A percentile compares a stretch with the other conserved stretches of the same genome.
Conservation (phyloP, 441 rosid genomes). For the Adansonia gregorii region DNA sequence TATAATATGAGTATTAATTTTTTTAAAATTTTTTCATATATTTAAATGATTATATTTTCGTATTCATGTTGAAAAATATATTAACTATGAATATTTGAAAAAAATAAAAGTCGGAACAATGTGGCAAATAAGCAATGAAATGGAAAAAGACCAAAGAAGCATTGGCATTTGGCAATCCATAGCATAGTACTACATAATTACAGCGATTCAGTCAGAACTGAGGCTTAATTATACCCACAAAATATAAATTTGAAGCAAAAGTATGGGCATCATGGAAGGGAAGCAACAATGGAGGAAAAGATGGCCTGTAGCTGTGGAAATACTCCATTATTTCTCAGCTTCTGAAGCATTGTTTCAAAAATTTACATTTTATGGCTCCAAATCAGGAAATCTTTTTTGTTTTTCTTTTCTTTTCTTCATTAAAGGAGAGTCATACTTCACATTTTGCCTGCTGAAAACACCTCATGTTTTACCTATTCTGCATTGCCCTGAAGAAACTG, state of each 20-base stretch:
- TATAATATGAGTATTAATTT: no score
- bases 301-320: not conserved
- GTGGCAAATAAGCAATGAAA: not conserved
- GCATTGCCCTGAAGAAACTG: conserved; percentile 44
- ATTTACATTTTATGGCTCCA: conserved; percentile 9
- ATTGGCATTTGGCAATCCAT: not conserved
- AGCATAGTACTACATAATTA: not conserved
- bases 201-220: not conserved
- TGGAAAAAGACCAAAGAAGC: not conserved
- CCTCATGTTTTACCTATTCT: not conserved
- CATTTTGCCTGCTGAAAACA: conserved; percentile 15
- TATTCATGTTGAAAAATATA: no score
- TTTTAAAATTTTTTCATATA: no score
- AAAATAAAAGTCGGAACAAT: no score
- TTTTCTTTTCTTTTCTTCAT: not conserved
- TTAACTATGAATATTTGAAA: no score
- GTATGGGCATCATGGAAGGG: not conserved
- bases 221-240: not conserved
- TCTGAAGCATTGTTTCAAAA: not conserved
- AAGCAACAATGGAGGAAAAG: not conserved
- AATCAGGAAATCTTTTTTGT: not conserved
- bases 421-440: not conserved
- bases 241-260: not conserved
- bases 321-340: not conserved
- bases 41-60: no score